A percentile compares a stretch with the other conserved stretches of the same genome.
Conservation (phyloP, 352 stramenopile species). For the Globisporangium middletonii region DNA sequence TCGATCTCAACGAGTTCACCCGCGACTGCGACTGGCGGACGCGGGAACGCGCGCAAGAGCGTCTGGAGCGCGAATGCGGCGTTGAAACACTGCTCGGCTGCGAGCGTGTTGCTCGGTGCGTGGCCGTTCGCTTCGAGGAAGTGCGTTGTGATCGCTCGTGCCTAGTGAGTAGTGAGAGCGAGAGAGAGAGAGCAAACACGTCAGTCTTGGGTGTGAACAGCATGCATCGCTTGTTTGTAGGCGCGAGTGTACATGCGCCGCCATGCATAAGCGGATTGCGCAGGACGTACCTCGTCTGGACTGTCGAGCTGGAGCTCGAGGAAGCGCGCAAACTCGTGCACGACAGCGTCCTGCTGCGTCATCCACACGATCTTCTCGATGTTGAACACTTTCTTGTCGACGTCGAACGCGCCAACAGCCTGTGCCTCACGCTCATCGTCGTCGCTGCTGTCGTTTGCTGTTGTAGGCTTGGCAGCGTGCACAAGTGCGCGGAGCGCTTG, state of each 20-base stretch:
- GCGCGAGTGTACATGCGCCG: background rate
- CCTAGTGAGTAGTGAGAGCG: slow-evolving; percentile 19
- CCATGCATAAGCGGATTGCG: too few relatives aligned
- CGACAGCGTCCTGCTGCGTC: slow-evolving; percentile 42
- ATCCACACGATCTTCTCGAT: slow-evolving; percentile 66
- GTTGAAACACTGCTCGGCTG: slow-evolving; percentile 71
- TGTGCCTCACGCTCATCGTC: slow-evolving; percentile 29
- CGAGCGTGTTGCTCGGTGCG: slow-evolving; percentile 22
- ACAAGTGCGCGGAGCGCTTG: slow-evolving; percentile 41
- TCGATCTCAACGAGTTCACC: slow-evolving; percentile 39
- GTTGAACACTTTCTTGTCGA: slow-evolving; percentile 46
- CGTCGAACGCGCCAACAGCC: slow-evolving; percentile 53
- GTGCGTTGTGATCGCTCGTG: slow-evolving; percentile 30
- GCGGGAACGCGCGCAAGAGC: slow-evolving; percentile 61
- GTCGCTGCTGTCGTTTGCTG: slow-evolving; percentile 8
- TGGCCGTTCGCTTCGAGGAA: slow-evolving; percentile 63
- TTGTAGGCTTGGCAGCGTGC: slow-evolving; percentile 25
- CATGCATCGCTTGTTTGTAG: background rate
- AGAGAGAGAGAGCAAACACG: background rate
- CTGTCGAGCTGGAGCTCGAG: slow-evolving; percentile 66
- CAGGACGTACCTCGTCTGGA: slow-evolving; percentile 24
- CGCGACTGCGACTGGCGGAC: slow-evolving; percentile 39
- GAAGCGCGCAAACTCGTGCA: slow-evolving; percentile 73
- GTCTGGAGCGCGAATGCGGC: slow-evolving; percentile 74
- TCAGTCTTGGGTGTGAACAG: background rate